Evolutionary conservation across 805 yeast species (phyloP).

Genomic region (Saccharomycopsis sp.): DNA sequence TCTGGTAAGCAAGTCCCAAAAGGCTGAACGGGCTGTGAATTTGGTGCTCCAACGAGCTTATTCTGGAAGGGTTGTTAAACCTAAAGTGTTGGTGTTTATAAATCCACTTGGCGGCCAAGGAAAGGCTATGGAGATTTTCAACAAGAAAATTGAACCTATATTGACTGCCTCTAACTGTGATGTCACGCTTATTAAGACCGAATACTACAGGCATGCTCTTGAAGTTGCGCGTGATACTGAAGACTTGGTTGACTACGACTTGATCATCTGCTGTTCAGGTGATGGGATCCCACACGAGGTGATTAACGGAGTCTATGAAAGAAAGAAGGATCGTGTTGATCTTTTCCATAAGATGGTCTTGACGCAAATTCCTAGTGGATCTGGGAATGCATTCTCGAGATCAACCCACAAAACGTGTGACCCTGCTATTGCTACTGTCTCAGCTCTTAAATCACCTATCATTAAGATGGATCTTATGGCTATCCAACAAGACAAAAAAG

Average conservation of each 20-base stretch:
- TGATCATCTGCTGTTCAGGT: constrained; percentile 87
- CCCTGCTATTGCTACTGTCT: constrained; percentile 63
- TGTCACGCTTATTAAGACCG: constrained; percentile 53
- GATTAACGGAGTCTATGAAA: constrained; percentile 71
- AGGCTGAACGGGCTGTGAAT: background rate
- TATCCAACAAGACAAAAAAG: constrained; percentile 46
- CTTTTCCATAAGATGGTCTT: constrained; percentile 63
- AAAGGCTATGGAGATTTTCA: constrained; percentile 52
- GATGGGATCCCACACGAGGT: constrained; percentile 98
- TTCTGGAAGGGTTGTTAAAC: background rate
- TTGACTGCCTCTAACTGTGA: constrained; percentile 59
- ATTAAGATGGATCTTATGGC: constrained; percentile 80
- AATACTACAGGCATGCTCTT: constrained; percentile 62
- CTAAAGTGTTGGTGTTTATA: constrained; percentile 50
- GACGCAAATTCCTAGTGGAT: constrained; percentile 91
- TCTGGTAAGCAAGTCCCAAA: background rate
- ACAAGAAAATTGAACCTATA: constrained; percentile 57
- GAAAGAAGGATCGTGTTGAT: constrained; percentile 49
- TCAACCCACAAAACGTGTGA: constrained; percentile 71
- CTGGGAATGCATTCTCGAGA: constrained; percentile 88
- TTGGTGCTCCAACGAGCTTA: background rate
- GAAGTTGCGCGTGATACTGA: constrained; percentile 55
- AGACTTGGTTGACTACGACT: constrained; percentile 47
- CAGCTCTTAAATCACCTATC: constrained; percentile 61
- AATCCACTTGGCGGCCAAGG: constrained; percentile 93